These are phyloP conservation scores for Entophlyctis helioformis DNA, from an alignment of 192 early-diverging fungal species.

Conservation along the genomic window DNA sequence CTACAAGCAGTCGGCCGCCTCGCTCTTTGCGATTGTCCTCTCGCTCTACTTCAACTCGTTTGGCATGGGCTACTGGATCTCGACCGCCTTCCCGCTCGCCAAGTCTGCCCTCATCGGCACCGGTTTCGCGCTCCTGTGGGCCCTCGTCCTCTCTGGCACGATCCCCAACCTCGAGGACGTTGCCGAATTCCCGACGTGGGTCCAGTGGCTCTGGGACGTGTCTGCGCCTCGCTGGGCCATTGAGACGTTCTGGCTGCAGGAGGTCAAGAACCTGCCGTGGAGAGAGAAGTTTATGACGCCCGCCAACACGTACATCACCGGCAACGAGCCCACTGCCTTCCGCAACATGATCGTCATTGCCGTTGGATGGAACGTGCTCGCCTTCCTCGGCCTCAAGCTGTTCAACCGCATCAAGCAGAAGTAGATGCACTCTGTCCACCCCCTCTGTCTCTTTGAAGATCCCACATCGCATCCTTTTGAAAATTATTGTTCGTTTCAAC, in stretches of 20 bases:
- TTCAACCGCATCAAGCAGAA: slow-evolving; percentile 37
- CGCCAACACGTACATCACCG: too few species aligned
- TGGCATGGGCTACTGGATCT: slow-evolving; percentile 47
- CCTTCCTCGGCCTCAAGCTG: slow-evolving; percentile 42
- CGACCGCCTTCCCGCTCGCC: slow-evolving; percentile 22
- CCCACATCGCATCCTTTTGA: too few species aligned
- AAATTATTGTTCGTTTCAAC: too few species aligned
- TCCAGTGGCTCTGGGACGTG: slow-evolving; percentile 42
- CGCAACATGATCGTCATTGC: slow-evolving; percentile 15
- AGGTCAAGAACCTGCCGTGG: slow-evolving; percentile 26
- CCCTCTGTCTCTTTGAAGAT: too few species aligned
- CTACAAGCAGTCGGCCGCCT: slow-evolving; percentile 13
- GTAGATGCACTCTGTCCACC: too few species aligned
- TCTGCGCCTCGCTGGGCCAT: slow-evolving; percentile 52
- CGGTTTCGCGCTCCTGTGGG: slow-evolving; percentile 50
- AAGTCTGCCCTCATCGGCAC: slow-evolving; percentile 38
- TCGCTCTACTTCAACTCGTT: slow-evolving; percentile 41
- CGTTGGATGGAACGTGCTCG: slow-evolving; percentile 38
- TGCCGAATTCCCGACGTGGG: slow-evolving; percentile 7
- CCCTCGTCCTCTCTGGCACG: slow-evolving; percentile 40
- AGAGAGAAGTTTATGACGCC: too few species aligned
- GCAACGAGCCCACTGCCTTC: too few species aligned
- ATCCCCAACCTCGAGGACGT: slow-evolving; percentile 37
- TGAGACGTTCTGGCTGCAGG: slow-evolving; percentile 45
- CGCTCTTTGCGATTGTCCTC: slow-evolving; percentile 30